These are phyloP conservation scores for Mariannaea sp. DNA, from an alignment of 2,329 filamentous ascomycete species.

Conservation along the genomic window DNA sequence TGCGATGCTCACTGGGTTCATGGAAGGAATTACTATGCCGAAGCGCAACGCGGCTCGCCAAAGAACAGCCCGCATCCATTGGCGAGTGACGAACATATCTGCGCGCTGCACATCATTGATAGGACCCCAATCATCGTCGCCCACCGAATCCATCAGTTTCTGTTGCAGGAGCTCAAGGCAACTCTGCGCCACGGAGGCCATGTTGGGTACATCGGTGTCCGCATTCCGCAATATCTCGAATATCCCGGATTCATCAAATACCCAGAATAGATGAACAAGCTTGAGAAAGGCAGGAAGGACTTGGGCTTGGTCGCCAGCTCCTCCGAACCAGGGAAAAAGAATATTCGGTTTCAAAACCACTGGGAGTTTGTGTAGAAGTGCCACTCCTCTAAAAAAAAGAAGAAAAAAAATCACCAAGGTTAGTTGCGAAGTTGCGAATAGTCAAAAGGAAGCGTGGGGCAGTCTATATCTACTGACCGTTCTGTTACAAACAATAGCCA, in stretches of 20 bases:
- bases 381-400: slow-evolving; percentile 51
- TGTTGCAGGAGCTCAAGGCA: slow-evolving; percentile 48
- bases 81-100: slow-evolving; percentile 54
- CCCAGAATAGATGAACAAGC: slow-evolving; percentile 54
- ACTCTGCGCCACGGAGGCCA: slow-evolving; percentile 38
- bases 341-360: slow-evolving; percentile 50
- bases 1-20: slow-evolving; percentile 51
- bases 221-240: slow-evolving; percentile 52
- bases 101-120: slow-evolving; percentile 55
- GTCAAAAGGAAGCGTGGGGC: no score
- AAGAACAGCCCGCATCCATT: slow-evolving; percentile 56
- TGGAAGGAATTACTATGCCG: slow-evolving; percentile 38
- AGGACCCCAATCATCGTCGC: slow-evolving; percentile 42
- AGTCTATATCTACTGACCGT: slow-evolving; percentile 33
- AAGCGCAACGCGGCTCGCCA: slow-evolving; percentile 49
- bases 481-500: slow-evolving; percentile 57
- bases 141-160: slow-evolving; percentile 48
- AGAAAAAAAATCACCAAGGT: no score
- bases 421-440: no score
- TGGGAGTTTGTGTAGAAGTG: slow-evolving; percentile 55
- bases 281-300: slow-evolving; percentile 56
- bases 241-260: slow-evolving; percentile 54
- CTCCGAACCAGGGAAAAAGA: slow-evolving; percentile 42
- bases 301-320: slow-evolving; percentile 47
- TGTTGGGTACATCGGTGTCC: slow-evolving; percentile 40